Evolutionary conservation across 2,329 filamentous ascomycete genomes (phyloP).

Genomic region (Alternaria triticina): DNA sequence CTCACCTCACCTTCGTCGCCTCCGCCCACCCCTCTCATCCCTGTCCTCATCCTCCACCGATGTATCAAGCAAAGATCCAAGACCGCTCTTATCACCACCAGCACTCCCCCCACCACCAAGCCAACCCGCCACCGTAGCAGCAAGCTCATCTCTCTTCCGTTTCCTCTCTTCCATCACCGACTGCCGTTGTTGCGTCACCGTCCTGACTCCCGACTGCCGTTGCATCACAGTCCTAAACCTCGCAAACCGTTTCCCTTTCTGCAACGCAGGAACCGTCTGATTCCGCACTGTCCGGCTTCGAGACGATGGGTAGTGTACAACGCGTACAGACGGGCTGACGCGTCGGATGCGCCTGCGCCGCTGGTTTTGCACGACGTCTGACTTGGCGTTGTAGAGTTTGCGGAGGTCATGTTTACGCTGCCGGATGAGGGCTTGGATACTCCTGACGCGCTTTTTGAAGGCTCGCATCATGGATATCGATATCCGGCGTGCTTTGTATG

Average conservation of each 20-base stretch:
- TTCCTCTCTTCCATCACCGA: not conserved
- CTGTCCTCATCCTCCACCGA: not conserved
- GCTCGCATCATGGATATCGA: not conserved
- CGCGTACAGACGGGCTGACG: not conserved
- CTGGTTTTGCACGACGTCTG: no score
- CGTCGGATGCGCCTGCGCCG: not conserved
- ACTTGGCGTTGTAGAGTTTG: not conserved
- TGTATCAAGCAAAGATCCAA: no score
- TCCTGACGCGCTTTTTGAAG: not conserved
- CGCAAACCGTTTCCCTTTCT: not conserved
- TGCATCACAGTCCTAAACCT: not conserved
- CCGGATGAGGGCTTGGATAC: not conserved
- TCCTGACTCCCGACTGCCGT: not conserved
- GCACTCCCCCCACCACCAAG: not conserved
- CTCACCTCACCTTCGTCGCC: not conserved
- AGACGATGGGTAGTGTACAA: not conserved
- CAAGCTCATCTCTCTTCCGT: not conserved
- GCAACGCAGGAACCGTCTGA: not conserved
- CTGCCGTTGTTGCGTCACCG: not conserved
- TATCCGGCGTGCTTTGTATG: not conserved
- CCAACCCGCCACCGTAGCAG: conserved; percentile 2
- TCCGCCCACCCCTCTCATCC: not conserved
- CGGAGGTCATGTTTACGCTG: not conserved
- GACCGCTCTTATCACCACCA: not conserved
- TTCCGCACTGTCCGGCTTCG: not conserved